A percentile compares a stretch with the other conserved stretches of the same genome.
phyloP scores from a whole-genome alignment of 441 rosid genomes.

The Corymbia calophylla region DNA sequence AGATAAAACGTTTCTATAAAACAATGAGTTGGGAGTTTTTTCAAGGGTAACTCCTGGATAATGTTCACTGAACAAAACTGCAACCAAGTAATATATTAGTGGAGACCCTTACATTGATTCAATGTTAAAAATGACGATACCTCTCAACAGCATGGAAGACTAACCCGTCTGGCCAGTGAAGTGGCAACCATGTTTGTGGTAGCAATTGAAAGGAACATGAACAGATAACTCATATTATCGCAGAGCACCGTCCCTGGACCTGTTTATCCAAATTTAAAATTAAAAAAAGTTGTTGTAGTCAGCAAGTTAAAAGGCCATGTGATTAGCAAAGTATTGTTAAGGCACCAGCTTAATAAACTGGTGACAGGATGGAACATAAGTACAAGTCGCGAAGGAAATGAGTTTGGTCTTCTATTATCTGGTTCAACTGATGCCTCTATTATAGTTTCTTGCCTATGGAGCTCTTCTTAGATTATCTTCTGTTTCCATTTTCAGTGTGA shows the following conservation, averaged over 20 bases:
- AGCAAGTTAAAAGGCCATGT: background rate
- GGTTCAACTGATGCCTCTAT: background rate
- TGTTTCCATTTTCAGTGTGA: background rate
- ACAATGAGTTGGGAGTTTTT: background rate
- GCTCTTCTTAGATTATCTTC: background rate
- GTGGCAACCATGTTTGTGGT: conserved; percentile 9
- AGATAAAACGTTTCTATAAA: background rate
- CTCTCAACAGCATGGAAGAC: background rate
- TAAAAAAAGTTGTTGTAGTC: background rate
- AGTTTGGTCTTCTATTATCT: background rate
- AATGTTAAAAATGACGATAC: background rate
- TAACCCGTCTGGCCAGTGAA: background rate
- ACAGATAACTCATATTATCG: background rate
- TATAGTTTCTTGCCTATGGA: background rate
- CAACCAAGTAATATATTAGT: background rate
- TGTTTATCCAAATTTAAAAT: background rate
- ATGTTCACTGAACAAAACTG: background rate
- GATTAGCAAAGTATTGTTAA: background rate
- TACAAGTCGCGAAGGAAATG: background rate
- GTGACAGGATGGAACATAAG: background rate
- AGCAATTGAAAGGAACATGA: conserved; percentile 3
- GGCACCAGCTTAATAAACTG: background rate
- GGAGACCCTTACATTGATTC: background rate
- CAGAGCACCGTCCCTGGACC: background rate
- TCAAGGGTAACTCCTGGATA: background rate